These are phyloP conservation scores for Hericium coralloides DNA, from an alignment of 768 basidiomycete genomes.

Conservation along the genomic window DNA sequence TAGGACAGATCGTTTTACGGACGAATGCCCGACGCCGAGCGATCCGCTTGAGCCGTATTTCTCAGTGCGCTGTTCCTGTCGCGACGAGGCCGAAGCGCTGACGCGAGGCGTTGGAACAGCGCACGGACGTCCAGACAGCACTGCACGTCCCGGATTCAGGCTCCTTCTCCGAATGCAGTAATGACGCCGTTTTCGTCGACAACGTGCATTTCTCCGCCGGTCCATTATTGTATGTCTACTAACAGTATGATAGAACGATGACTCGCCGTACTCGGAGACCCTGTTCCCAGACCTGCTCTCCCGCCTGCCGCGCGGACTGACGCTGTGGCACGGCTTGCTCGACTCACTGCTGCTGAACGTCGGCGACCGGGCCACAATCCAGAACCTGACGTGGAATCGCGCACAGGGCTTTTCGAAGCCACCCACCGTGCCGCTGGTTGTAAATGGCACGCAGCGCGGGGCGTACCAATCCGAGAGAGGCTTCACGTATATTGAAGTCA, in stretches of 20 bases:
- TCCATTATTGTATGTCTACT: no score
- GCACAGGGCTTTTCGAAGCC: neutral
- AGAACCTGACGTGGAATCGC: neutral
- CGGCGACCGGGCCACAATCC: neutral
- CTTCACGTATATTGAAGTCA: neutral
- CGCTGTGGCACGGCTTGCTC: neutral
- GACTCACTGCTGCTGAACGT: neutral
- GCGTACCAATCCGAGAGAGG: neutral
- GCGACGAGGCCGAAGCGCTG: neutral
- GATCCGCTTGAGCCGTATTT: neutral
- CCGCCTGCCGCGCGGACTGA: neutral
- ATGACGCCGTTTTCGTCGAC: neutral
- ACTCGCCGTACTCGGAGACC: neutral
- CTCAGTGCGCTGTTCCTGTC: neutral
- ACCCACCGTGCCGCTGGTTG: neutral
- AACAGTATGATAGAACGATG: neutral
- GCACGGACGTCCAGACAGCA: neutral
- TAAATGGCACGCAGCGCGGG: neutral
- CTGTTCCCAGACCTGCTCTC: neutral
- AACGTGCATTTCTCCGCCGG: neutral
- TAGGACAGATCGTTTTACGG: neutral
- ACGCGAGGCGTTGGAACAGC: neutral
- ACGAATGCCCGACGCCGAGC: neutral
- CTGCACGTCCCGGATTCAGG: neutral
- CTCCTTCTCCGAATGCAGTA: neutral